phyloP scores from a whole-genome alignment of 148 eudicot genomes.

The Salicornia ramosissima region DNA sequence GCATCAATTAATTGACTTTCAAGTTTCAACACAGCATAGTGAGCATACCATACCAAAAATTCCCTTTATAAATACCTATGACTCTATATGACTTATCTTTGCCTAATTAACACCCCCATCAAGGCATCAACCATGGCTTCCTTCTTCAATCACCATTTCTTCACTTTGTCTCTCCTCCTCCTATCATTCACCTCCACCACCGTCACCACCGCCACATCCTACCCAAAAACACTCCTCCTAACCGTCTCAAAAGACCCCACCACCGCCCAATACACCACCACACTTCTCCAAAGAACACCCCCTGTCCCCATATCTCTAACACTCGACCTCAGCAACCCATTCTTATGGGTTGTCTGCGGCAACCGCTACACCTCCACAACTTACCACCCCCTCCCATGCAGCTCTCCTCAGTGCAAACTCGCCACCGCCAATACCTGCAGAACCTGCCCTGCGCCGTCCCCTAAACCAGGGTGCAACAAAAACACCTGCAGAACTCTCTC shows the following conservation, averaged over 20 bases:
- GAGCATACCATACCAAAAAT: too few relatives aligned
- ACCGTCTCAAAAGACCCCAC: conserved; percentile 12
- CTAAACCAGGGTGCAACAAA: conserved; percentile 20
- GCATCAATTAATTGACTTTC: too few relatives aligned
- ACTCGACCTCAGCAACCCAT: conserved; percentile 8
- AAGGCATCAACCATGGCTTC: conserved; percentile 1
- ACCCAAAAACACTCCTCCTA: conserved; percentile 16
- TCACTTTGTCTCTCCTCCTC: conserved; percentile 1
- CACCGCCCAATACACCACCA: conserved; percentile 22
- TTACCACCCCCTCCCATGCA: not conserved
- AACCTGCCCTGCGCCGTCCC: not conserved
- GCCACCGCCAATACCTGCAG: conserved; percentile 16
- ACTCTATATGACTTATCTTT: too few relatives aligned
- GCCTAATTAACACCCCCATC: too few relatives aligned
- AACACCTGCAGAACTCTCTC: conserved; percentile 24
- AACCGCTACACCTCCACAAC: conserved; percentile 4
- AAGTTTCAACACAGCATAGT: too few relatives aligned
- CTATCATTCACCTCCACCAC: not conserved
- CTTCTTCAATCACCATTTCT: not conserved
- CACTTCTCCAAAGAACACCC: conserved; percentile 20
- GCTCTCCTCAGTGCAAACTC: conserved; percentile 9
- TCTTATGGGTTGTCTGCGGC: conserved; percentile 14
- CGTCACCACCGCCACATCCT: conserved; percentile 1
- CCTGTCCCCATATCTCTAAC: not conserved
- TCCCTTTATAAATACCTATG: too few relatives aligned